Evolutionary conservation across 768 basidiomycete species (phyloP).

Genomic region (Saitozyma sp.): DNA sequence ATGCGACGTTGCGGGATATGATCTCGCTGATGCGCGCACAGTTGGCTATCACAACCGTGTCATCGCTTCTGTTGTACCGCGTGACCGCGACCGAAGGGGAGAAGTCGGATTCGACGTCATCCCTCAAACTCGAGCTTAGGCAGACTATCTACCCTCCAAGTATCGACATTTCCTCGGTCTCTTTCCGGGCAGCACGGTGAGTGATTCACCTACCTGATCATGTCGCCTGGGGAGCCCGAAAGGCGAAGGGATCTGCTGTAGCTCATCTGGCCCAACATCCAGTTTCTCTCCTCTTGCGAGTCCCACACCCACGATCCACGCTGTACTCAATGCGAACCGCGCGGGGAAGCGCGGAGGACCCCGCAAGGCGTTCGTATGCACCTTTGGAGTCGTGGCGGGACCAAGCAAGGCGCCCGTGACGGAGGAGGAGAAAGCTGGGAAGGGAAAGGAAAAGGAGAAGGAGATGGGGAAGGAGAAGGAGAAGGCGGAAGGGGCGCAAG

Average conservation of each 20-base stretch:
- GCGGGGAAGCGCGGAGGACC: slow-evolving; percentile 39
- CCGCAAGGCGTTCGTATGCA: slow-evolving; percentile 39
- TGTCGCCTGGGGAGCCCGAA: background rate
- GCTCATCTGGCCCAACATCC: background rate
- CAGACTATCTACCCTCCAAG: slow-evolving; percentile 44
- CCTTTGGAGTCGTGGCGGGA: slow-evolving; percentile 34
- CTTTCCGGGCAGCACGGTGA: slow-evolving; percentile 49
- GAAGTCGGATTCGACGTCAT: no score
- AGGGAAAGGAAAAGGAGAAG: slow-evolving; percentile 10
- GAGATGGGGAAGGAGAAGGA: slow-evolving; percentile 23
- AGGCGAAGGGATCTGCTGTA: background rate
- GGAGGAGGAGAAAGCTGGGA: slow-evolving; percentile 17
- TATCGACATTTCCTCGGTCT: slow-evolving; percentile 37
- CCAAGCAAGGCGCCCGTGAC: slow-evolving; percentile 27
- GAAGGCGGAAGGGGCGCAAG: slow-evolving; percentile 14
- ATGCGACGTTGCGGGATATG: background rate
- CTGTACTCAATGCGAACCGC: slow-evolving; percentile 47
- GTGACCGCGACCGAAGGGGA: slow-evolving; percentile 14
- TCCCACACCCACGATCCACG: slow-evolving; percentile 38
- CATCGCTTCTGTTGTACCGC: slow-evolving; percentile 35
- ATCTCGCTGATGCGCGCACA: slow-evolving; percentile 7
- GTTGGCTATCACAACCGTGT: slow-evolving; percentile 47
- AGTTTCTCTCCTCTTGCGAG: slow-evolving; percentile 22
- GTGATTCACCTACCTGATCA: slow-evolving; percentile 8
- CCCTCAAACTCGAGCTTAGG: slow-evolving; percentile 19